Base-by-base conservation (phyloP, 768 basidiomycete species). In the Glaciozyma antarctica region DNA sequence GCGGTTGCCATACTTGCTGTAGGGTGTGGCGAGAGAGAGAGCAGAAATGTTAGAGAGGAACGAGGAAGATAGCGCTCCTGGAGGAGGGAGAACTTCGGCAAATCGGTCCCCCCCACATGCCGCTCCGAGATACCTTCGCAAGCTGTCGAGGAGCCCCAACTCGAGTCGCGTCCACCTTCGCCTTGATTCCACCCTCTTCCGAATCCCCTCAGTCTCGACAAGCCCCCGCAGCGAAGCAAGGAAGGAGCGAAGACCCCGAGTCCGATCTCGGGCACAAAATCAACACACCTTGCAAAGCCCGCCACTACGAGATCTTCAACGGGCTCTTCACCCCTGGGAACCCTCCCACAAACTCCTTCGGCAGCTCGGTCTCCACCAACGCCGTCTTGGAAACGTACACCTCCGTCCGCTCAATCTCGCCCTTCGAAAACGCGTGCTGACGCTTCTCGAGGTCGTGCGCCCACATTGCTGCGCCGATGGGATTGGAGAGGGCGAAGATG, bases 401-500 rank as follows among this genome's bases (percentile, higher is more conserved):
- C 48, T 66, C 57, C 5, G 68, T 69, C 3, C 69, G 65, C 30
- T 54, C 44, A 21, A 70, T 58, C 21, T 41, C 22, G 47, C 73
- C 73, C 3, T 24, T 22, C 3, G 28, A 13, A 66, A 60, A 73
- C 6, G 54, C 56, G 58, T 72, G 72, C 61, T 74, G 73, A 5
- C 53, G 69, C 52, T 74, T 74, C 26, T 74, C 73, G 67, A 73
- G 66, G 62, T 73, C 45, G 24, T 52, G 28, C 30, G 70, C 67
- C 63, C 68, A 71, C 72, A 73, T 73, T 0, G 72, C 69, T 2
- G 71, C 67, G 10, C 71, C 70, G 49, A 80, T 77, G 13, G 78
- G 61, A 63, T 79, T 79, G 24, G 77, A 77, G 56, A 80, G 76
- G 64, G 71, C 73, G 64, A 79, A 75, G 57, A 77, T 72, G 22